A percentile compares a stretch with the other conserved stretches of the same genome.
Evolutionary conservation across 106 monocot genomes (phyloP).

Genomic region (Iris macrosiphon): DNA sequence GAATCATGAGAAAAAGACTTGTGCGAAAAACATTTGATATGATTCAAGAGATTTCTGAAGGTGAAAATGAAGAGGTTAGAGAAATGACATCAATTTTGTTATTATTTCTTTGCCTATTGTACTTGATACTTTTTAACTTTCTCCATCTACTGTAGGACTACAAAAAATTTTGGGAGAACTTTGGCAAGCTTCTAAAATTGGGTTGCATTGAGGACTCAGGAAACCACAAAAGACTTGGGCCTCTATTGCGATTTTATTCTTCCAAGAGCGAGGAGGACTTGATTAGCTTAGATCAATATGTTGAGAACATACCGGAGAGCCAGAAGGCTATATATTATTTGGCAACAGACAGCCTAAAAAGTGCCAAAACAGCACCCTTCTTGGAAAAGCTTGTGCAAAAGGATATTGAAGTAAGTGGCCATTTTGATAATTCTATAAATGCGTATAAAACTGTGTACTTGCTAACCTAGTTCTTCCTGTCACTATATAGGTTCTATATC

Average conservation of each 20-base stretch:
- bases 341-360: conserved; percentile 90
- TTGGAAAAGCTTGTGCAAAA: conserved; percentile 88
- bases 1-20: conserved; percentile 98
- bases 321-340: conserved; percentile 95
- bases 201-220: conserved; percentile 96
- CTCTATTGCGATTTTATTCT: conserved; percentile 76
- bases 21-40: conserved; percentile 99
- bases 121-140: not conserved
- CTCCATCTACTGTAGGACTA: conserved; percentile 54
- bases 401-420: conserved; percentile 65
- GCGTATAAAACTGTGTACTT: not conserved
- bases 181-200: conserved; percentile 91
- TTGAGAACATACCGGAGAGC: conserved; percentile 86
- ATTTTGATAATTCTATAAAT: not conserved
- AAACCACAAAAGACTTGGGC: conserved; percentile 85
- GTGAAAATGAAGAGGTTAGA: conserved; percentile 81
- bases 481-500: conserved; percentile 68
- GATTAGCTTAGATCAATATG: conserved; percentile 91
- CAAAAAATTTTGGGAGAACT: conserved; percentile 97
- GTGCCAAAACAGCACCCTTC: conserved; percentile 95
- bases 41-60: conserved; percentile 91
- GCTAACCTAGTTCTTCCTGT: not conserved
- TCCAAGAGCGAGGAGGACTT: conserved; percentile 77
- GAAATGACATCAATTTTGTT: not conserved
- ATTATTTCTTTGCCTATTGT: not conserved